Conservation (phyloP, 345 rosid species). For the Erucastrum elatum region DNA sequence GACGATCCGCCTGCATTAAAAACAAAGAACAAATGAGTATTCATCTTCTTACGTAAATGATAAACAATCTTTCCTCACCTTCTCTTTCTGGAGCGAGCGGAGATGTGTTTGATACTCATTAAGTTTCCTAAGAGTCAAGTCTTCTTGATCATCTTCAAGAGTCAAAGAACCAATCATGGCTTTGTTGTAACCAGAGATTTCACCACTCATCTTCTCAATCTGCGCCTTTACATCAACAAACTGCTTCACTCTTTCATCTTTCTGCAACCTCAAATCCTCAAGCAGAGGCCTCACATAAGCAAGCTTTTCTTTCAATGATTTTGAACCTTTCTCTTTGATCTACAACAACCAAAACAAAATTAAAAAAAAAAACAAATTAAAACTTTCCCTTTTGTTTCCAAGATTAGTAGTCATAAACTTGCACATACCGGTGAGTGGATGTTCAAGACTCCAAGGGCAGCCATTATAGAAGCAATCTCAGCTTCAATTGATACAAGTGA, state of each 20-base stretch:
- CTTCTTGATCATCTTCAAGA: conserved; percentile 79
- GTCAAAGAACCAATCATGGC: conserved; percentile 47
- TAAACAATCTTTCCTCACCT: conserved; percentile 46
- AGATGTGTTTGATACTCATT: conserved; percentile 76
- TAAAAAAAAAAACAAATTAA: background rate
- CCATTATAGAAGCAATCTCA: conserved; percentile 83
- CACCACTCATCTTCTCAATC: conserved; percentile 76
- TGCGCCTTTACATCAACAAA: conserved; percentile 73
- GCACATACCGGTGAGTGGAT: conserved; percentile 26
- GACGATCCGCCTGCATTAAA: conserved; percentile 71
- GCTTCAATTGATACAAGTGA: conserved; percentile 87
- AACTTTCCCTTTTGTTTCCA: background rate
- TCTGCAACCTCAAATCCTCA: conserved; percentile 70
- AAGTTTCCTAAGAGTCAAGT: conserved; percentile 77
- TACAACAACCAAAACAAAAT: conserved; percentile 26
- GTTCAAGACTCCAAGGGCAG: conserved; percentile 63
- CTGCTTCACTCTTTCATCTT: conserved; percentile 73
- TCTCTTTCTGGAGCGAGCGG: conserved; percentile 77
- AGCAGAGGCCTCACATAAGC: conserved; percentile 69
- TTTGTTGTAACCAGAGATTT: conserved; percentile 62
- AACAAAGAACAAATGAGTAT: conserved; percentile 23
- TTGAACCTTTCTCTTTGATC: conserved; percentile 61
- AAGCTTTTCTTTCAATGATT: conserved; percentile 76
- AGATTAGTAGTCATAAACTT: background rate
- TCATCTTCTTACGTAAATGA: background rate